These are phyloP conservation scores for Cryphonectria radicalis DNA, from an alignment of 2,329 filamentous ascomycete genomes.

Conservation along the genomic window DNA sequence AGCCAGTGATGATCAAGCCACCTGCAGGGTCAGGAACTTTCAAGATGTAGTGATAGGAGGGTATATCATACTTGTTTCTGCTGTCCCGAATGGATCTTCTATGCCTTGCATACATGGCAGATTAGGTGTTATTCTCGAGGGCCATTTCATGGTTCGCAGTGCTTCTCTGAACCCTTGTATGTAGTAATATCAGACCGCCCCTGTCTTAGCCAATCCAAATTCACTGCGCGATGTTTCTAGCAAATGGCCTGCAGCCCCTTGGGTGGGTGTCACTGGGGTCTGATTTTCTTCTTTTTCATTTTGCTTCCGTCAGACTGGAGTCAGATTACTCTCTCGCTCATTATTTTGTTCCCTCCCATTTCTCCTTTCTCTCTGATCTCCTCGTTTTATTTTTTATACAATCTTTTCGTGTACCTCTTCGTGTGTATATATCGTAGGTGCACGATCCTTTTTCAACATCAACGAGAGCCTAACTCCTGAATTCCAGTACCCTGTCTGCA, in stretches of 20 bases:
- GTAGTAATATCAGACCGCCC: slow-evolving; percentile 14
- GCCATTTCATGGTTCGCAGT: neutral
- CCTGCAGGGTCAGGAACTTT: neutral
- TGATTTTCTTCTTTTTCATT: neutral
- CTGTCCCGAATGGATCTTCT: neutral
- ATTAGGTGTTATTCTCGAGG: neutral
- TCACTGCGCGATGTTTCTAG: neutral
- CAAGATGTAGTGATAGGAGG: neutral
- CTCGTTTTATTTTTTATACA: neutral
- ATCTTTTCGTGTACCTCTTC: neutral
- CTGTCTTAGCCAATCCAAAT: slow-evolving; percentile 16
- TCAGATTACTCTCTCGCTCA: neutral
- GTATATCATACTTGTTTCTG: neutral
- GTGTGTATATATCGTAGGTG: neutral
- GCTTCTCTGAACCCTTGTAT: neutral
- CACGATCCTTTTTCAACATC: neutral
- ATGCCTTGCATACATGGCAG: neutral
- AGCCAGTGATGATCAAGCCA: neutral
- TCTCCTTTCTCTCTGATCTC: neutral
- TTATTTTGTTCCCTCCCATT: neutral
- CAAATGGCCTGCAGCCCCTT: slow-evolving; percentile 13
- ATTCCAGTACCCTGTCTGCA: neutral
- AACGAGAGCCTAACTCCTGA: neutral
- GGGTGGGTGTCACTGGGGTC: neutral
- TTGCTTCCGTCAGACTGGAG: slow-evolving; percentile 6